Evolutionary conservation across 305 asterid genomes (phyloP).

Genomic region (Solanum hybrid): DNA sequence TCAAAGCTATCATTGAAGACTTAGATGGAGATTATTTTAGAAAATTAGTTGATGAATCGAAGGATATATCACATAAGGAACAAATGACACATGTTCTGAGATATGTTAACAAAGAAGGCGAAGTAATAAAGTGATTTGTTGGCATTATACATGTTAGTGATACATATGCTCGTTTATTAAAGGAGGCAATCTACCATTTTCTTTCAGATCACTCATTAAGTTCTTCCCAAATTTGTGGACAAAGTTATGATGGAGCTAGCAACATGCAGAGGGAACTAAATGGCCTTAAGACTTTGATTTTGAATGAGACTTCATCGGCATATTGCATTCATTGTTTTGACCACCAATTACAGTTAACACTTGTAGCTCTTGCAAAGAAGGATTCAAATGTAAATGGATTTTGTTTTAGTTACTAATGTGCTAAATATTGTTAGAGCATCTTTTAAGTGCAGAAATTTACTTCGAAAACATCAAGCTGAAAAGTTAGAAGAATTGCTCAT

Average conservation of each 20-base stretch:
- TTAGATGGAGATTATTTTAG: neutral
- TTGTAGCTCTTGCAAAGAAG: neutral
- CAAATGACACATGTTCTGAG: neutral
- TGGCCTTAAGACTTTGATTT: neutral
- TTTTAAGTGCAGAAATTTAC: neutral
- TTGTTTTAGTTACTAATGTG: neutral
- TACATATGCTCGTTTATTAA: neutral
- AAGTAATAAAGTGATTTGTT: neutral
- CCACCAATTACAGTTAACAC: neutral
- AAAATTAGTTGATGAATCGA: neutral
- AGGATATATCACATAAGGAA: neutral
- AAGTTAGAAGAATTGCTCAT: neutral
- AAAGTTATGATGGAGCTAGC: neutral
- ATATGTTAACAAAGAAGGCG: neutral
- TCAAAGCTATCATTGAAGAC: neutral
- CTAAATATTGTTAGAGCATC: neutral
- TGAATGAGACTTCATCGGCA: neutral
- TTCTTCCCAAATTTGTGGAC: too few species aligned
- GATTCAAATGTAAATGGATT: neutral
- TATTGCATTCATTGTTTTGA: neutral
- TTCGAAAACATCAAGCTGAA: neutral
- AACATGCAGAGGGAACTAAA: neutral
- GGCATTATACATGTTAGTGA: neutral
- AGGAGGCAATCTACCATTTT: neutral
- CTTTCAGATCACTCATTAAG: neutral